Conservation (phyloP, 179 eudicot species). For the Spergularia azorica region DNA sequence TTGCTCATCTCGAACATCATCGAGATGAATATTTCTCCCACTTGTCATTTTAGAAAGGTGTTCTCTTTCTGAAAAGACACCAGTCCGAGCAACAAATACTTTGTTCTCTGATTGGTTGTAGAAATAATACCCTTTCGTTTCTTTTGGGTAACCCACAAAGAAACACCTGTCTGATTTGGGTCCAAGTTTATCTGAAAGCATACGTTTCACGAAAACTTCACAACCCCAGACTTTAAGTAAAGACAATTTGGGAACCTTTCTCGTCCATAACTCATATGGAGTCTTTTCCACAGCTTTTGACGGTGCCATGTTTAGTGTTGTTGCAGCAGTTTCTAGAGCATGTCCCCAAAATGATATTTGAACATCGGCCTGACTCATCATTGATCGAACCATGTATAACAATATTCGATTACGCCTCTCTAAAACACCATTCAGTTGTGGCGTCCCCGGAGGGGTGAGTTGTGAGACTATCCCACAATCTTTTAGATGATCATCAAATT, state of each 20-base stretch:
- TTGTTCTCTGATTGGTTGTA: background rate
- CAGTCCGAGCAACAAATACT: background rate
- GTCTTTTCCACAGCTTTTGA: too few species aligned
- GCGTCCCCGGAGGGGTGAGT: background rate
- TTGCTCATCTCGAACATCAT: too few species aligned
- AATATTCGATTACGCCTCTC: background rate
- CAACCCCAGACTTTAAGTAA: background rate
- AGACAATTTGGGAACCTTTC: background rate
- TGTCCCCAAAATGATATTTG: too few species aligned
- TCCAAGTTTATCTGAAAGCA: background rate
- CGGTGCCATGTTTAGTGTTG: too few species aligned
- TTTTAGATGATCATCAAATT: background rate
- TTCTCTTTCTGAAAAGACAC: background rate
- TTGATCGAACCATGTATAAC: too few species aligned
- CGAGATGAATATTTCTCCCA: too few species aligned
- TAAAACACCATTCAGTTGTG: background rate
- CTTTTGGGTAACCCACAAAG: background rate
- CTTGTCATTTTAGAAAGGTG: too few species aligned
- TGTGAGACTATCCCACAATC: slow-evolving; percentile 4
- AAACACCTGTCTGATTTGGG: background rate
- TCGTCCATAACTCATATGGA: too few species aligned
- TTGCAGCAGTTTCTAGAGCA: too few species aligned
- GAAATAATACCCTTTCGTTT: background rate
- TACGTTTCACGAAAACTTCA: background rate
- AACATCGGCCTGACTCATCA: too few species aligned